These are phyloP conservation scores for Eucalyptus urophylla DNA, from an alignment of 345 rosid genomes.

Conservation along the genomic window DNA sequence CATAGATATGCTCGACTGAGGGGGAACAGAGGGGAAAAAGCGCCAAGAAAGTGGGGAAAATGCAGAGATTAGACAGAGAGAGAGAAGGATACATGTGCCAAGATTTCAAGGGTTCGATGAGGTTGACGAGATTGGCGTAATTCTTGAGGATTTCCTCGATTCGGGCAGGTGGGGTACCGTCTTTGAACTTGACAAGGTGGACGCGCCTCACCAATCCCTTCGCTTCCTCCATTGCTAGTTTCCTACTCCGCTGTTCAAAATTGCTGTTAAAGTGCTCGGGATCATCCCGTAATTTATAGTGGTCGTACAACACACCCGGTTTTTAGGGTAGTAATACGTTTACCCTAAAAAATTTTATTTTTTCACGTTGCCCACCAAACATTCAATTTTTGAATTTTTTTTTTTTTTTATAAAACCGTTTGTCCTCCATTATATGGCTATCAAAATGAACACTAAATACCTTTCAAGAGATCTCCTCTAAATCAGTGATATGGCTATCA, in stretches of 20 bases:
- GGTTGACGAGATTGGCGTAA: constrained; percentile 58
- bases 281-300: too few relatives aligned
- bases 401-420: too few relatives aligned
- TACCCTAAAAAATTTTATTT: background rate
- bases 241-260: background rate
- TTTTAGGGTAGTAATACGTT: background rate
- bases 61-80: background rate
- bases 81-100: constrained; percentile 36
- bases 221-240: constrained; percentile 37
- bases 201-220: constrained; percentile 60
- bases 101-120: constrained; percentile 69
- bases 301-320: too few relatives aligned
- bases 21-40: background rate
- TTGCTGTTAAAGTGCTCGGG: background rate
- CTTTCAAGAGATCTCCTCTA: too few relatives aligned
- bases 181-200: constrained; percentile 58
- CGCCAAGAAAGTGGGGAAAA: too few relatives aligned
- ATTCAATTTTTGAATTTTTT: too few relatives aligned
- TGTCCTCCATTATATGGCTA: background rate
- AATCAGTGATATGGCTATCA: too few relatives aligned
- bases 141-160: constrained; percentile 38
- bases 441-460: too few relatives aligned
- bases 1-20: background rate
- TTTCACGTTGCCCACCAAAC: background rate
- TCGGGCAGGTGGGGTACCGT: constrained; percentile 15